phyloP scores from a whole-genome alignment of 352 stramenopile genomes.

The Thalassiosira livingstoniorum region DNA sequence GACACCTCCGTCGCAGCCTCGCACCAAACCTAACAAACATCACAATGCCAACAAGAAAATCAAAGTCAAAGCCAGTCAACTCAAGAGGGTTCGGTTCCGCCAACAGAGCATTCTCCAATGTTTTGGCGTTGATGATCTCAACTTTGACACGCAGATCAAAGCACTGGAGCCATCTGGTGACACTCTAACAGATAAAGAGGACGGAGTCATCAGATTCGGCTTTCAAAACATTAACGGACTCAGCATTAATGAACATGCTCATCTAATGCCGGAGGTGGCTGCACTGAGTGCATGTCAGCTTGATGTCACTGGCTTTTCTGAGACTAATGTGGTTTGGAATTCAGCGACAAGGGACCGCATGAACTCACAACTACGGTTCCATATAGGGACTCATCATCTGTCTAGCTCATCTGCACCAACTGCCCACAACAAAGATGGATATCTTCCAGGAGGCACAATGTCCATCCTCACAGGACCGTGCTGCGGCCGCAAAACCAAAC shows the following conservation, averaged over 20 bases:
- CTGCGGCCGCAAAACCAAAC: not conserved
- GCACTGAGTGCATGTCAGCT: not conserved
- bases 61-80: too few relatives aligned
- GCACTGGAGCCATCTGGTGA: not conserved
- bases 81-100: not conserved
- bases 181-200: not conserved
- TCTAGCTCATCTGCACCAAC: not conserved
- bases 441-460: conserved; percentile 10
- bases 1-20: too few relatives aligned
- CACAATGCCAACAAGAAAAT: too few relatives aligned
- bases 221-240: not conserved
- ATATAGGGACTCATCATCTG: not conserved
- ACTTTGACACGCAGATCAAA: not conserved
- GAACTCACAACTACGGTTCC: not conserved
- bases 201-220: not conserved
- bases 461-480: not conserved
- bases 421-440: not conserved
- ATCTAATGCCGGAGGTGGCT: not conserved
- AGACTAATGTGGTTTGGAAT: not conserved
- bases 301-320: not conserved
- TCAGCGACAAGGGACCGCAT: not conserved
- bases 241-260: not conserved
- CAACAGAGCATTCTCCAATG: not conserved
- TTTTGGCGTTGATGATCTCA: not conserved
- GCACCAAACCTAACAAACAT: too few relatives aligned